Conservation (phyloP, 176 grass and related monocot genomes). For the Stipa capillata region DNA sequence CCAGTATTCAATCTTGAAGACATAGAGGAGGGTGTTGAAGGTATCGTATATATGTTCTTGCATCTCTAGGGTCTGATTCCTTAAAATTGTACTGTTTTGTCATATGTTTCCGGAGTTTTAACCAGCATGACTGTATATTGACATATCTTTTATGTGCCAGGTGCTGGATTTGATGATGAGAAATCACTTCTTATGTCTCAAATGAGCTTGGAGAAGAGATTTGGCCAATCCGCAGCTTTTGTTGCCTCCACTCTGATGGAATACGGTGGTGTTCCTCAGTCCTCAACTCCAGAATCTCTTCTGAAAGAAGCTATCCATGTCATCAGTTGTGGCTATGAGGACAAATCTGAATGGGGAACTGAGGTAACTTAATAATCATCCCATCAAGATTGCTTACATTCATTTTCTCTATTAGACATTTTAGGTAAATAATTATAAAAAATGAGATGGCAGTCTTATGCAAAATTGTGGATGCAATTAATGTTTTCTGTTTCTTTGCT, state of each 20-base stretch:
- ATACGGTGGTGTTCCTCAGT: constrained; percentile 98
- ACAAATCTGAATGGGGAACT: constrained; percentile 92
- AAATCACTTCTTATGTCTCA: constrained; percentile 99
- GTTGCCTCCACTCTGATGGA: constrained; percentile 99
- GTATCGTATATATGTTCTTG: constrained; percentile 39
- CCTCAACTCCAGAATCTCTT: constrained; percentile 96
- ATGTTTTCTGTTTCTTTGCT: neutral
- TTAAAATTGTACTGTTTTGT: neutral
- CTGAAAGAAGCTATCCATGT: constrained; percentile 99
- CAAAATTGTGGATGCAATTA: neutral
- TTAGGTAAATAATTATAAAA: neutral
- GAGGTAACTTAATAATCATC: constrained; percentile 54
- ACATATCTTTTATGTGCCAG: constrained; percentile 33
- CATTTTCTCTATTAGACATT: neutral
- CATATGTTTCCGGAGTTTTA: neutral
- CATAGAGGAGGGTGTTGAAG: constrained; percentile 99
- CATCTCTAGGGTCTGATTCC: neutral
- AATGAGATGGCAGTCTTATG: neutral
- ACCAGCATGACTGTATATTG: constrained; percentile 9
- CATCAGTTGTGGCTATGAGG: constrained; percentile 98
- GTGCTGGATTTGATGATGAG: constrained; percentile 99
- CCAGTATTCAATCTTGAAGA: constrained; percentile 99
- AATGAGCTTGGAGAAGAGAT: constrained; percentile 99
- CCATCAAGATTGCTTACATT: neutral
- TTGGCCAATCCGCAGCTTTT: constrained; percentile 91